A percentile compares a stretch with the other conserved stretches of the same genome.
Conservation (phyloP, 192 early-diverging fungal genomes). For the Borealophlyctis nickersoniae region DNA sequence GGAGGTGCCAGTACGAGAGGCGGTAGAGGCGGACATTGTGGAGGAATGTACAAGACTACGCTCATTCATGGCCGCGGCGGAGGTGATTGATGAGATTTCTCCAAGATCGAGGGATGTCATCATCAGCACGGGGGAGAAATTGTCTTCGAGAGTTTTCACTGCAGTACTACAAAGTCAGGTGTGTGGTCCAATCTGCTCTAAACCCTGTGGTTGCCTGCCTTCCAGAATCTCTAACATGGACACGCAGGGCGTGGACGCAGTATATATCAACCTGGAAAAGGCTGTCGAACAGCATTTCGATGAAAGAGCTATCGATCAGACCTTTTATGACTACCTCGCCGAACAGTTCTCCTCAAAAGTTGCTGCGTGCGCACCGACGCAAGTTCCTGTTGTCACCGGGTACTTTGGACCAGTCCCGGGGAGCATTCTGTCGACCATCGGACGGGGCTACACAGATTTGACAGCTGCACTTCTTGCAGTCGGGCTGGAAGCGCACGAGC, state of each 20-base stretch:
- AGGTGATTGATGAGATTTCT: constrained; percentile 95
- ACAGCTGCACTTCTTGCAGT: constrained; percentile 94
- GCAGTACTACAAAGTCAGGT: constrained; percentile 68
- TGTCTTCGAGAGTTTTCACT: constrained; percentile 87
- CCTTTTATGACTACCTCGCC: constrained; percentile 94
- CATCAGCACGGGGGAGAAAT: constrained; percentile 89
- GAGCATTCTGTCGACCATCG: constrained; percentile 83
- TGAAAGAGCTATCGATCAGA: constrained; percentile 75
- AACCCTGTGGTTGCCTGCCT: too few species aligned
- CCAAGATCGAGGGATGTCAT: constrained; percentile 95
- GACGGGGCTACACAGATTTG: constrained; percentile 97
- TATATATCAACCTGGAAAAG: constrained; percentile 85
- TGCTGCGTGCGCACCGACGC: constrained; percentile 31
- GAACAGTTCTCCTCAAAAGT: constrained; percentile 61
- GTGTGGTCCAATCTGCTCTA: neutral
- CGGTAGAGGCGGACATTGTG: constrained; percentile 61
- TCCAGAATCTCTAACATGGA: too few species aligned
- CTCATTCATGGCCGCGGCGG: constrained; percentile 87
- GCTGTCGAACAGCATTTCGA: constrained; percentile 82
- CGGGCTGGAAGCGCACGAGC: constrained; percentile 79
- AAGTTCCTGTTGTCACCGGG: constrained; percentile 92
- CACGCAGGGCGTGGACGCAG: constrained; percentile 70
- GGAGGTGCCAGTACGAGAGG: constrained; percentile 8
- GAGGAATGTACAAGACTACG: constrained; percentile 76
- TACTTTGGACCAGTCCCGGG: constrained; percentile 98